Evolutionary conservation across 495 filamentous ascomycete genomes (phyloP).

Genomic region (Stereocaulon alpinum): DNA sequence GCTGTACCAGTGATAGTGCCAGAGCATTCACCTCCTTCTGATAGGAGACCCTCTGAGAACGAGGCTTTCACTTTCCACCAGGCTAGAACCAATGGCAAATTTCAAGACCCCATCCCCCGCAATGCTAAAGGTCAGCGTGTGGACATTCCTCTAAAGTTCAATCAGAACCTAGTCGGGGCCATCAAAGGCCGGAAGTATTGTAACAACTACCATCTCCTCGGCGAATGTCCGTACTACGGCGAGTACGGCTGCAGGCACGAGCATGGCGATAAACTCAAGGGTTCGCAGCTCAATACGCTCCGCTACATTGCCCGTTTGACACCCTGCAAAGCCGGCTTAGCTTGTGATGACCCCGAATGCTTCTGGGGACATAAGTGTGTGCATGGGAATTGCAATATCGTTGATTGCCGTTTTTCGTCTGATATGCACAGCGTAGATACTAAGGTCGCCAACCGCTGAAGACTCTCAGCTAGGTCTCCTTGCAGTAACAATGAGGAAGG

Average conservation of each 20-base stretch:
- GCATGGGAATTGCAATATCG: constrained; percentile 5
- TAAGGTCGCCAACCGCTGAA: constrained; percentile 6
- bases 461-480: too few species aligned
- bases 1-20: neutral
- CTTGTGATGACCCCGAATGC: constrained; percentile 24
- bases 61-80: constrained; percentile 10
- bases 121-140: constrained; percentile 24
- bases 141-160: constrained; percentile 19
- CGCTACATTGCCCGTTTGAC: constrained; percentile 23
- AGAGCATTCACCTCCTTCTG: neutral
- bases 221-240: constrained; percentile 15
- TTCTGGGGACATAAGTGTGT: constrained; percentile 27
- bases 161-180: constrained; percentile 15
- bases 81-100: constrained; percentile 18
- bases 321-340: constrained; percentile 19
- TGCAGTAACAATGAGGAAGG: too few species aligned
- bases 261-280: constrained; percentile 20
- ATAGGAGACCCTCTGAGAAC: neutral
- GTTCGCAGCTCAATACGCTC: constrained; percentile 21
- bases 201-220: constrained; percentile 25
- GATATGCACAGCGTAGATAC: constrained; percentile 16
- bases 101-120: constrained; percentile 11
- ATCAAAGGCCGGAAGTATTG: constrained; percentile 24
- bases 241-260: constrained; percentile 19
- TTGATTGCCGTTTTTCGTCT: constrained; percentile 6